Evolutionary conservation across 148 eudicot species (phyloP), one percentile per base, ranked within the genome.

Genomic region (Salicornia ramosissima): DNA sequence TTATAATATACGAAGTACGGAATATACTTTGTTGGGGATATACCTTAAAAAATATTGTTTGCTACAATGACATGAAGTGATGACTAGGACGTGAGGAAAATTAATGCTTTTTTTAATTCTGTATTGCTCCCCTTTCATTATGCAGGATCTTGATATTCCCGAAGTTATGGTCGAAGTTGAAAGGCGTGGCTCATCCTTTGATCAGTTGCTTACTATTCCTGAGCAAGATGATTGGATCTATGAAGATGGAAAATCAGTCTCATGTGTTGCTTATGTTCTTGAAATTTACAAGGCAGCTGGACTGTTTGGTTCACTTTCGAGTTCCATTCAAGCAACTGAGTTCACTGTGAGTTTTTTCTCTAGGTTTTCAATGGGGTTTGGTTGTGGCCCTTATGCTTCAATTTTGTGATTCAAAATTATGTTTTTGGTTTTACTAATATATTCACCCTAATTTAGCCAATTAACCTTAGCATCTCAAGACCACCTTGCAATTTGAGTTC

Each of bases 151-250:
- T 47, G 78, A 74, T 66, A 88, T 94, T 71, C 85, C 96, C 31
- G 93, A 94, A 65, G 65, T 94, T 77, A 86, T 94, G 19, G 88
- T 91, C 19, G 97, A 94, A 86, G 84, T 84, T 71, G 99, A 87
- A 72, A 91, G 77, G 61, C 96, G 90, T 30, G 93, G 97, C 30
- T 83, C 86, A 52, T 87, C 97, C 67, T 94, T 94, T 68, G 99
- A 76, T 77, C 47, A 80, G 62, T 77, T 94, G 83, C 80, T 94
- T 81, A 65, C 88, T 1, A 74, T 94, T 67, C 97, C 99, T 0
- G 97, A 94, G 76, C 86, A 83, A 74, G 99, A 94, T 73, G 86
- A 89, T 80, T 94, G 99, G 99, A 70, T 83, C 10, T 94, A 94
- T 74, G 78, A 65, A 47, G 99, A 94, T 73, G 97, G 99, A 65